Evolutionary conservation across 192 early-diverging fungal species (phyloP).

Genomic region (Nowakowskiella sp.): DNA sequence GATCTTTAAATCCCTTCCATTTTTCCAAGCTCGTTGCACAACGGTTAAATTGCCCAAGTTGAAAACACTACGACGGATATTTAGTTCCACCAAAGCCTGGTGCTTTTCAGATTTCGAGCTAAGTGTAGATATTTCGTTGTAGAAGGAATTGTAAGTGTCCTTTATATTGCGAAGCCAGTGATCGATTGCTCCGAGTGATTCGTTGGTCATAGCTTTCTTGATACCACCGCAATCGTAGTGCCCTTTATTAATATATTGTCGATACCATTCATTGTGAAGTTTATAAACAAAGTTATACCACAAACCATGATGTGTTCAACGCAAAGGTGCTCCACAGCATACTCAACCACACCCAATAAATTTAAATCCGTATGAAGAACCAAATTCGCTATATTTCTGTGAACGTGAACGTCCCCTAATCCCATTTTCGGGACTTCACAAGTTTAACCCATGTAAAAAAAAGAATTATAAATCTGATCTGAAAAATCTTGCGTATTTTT

Average conservation of each 20-base stretch:
- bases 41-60: too few species aligned
- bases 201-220: too few species aligned
- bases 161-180: too few species aligned
- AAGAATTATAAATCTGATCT: background rate
- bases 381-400: slow-evolving; percentile 90
- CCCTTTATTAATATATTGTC: background rate
- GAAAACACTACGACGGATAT: too few species aligned
- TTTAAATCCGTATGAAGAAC: slow-evolving; percentile 70
- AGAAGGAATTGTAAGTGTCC: too few species aligned
- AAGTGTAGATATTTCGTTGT: too few species aligned
- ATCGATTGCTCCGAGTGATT: too few species aligned
- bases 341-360: slow-evolving; percentile 72
- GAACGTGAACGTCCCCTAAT: slow-evolving; percentile 87
- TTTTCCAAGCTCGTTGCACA: too few species aligned
- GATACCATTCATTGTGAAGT: background rate
- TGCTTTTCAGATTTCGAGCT: too few species aligned
- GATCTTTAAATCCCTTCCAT: too few species aligned
- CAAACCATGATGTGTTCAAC: slow-evolving; percentile 84
- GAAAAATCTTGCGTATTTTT: too few species aligned
- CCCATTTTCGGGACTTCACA: slow-evolving; percentile 22
- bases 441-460: background rate
- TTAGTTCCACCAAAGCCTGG: too few species aligned
- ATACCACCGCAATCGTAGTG: background rate
- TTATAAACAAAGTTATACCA: slow-evolving; percentile 27
- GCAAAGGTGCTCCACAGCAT: slow-evolving; percentile 72